Conservation (phyloP, 352 stramenopile genomes). For the Pythium rishiriense region DNA sequence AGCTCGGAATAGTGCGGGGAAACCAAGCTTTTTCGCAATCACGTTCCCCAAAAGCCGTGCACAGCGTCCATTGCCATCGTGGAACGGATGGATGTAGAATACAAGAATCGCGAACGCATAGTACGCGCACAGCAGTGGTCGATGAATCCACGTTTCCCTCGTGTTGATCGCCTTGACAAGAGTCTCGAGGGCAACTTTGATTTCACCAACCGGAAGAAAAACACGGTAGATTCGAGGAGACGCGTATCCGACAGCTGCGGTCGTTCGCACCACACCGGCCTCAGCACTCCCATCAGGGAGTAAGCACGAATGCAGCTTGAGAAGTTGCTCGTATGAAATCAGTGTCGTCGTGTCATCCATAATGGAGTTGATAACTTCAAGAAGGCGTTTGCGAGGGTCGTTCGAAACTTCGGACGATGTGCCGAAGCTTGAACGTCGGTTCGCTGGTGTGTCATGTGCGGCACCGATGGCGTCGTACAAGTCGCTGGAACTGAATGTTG, state of each 20-base stretch:
- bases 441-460: slow-evolving; percentile 42
- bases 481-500: slow-evolving; percentile 62
- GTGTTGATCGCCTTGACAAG: slow-evolving; percentile 55
- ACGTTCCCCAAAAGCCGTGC: slow-evolving; percentile 73
- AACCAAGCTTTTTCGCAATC: slow-evolving; percentile 72
- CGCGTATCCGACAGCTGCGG: slow-evolving; percentile 70
- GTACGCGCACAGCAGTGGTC: slow-evolving; percentile 71
- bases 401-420: slow-evolving; percentile 7
- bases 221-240: slow-evolving; percentile 81
- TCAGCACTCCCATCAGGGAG: slow-evolving; percentile 42
- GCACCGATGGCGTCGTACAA: slow-evolving; percentile 73
- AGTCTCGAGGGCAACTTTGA: slow-evolving; percentile 43
- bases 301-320: slow-evolving; percentile 58
- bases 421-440: slow-evolving; percentile 16
- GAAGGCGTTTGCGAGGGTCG: slow-evolving; percentile 39
- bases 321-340: slow-evolving; percentile 60
- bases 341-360: slow-evolving; percentile 55
- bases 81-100: slow-evolving; percentile 87
- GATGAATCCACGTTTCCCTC: slow-evolving; percentile 34
- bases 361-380: slow-evolving; percentile 68
- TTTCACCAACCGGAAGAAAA: slow-evolving; percentile 69
- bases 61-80: slow-evolving; percentile 82
- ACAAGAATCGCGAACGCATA: slow-evolving; percentile 79
- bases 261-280: slow-evolving; percentile 51
- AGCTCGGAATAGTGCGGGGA: slow-evolving; percentile 54